Evolutionary conservation across 768 basidiomycete species (phyloP).

Genomic region (Cystofilobasidium ferigula): DNA sequence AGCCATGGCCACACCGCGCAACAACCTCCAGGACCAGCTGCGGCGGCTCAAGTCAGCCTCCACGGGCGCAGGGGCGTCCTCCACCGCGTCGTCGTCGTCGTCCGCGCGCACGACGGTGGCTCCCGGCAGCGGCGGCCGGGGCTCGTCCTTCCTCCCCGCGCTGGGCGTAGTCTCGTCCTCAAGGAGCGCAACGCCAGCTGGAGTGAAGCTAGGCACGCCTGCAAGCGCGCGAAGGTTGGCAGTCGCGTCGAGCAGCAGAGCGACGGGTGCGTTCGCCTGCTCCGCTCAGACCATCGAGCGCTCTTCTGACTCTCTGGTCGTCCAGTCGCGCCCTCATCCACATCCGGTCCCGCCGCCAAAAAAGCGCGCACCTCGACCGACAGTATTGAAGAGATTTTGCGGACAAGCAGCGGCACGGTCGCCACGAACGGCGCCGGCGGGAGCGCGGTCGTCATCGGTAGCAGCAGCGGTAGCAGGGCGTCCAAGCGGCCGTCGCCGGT

Average conservation of each 20-base stretch:
- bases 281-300: background rate
- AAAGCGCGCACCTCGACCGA: background rate
- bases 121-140: too few species aligned
- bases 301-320: too few species aligned
- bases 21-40: constrained; percentile 22
- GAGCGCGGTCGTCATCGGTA: background rate
- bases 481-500: background rate
- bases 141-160: too few species aligned
- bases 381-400: background rate
- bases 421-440: background rate
- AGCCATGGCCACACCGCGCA: constrained; percentile 18
- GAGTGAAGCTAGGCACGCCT: background rate
- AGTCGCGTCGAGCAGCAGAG: background rate
- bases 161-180: too few species aligned
- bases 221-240: background rate
- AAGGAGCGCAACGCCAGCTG: too few species aligned
- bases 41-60: constrained; percentile 13
- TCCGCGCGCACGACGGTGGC: too few species aligned
- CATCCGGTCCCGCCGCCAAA: background rate
- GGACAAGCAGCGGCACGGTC: background rate
- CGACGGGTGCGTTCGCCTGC: background rate
- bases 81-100: background rate
- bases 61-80: background rate
- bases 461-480: background rate
- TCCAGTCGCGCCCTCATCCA: background rate